Percentiles rank a stretch among this genome's conserved stretches.
These are phyloP conservation scores for Rubroboletus satanas DNA, from an alignment of 768 basidiomycete genomes.

Conservation along the genomic window DNA sequence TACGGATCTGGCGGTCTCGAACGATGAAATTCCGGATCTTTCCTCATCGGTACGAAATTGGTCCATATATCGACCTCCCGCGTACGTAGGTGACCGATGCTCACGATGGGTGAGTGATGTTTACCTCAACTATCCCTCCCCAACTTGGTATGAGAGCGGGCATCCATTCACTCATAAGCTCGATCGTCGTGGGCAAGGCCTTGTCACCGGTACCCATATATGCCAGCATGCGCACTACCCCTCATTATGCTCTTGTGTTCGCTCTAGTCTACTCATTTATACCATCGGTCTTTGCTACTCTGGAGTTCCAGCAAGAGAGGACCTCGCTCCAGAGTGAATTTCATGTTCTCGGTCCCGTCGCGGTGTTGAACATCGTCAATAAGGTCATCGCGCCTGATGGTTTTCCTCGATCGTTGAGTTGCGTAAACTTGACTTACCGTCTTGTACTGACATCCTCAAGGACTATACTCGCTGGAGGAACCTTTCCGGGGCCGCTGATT, in stretches of 20 bases:
- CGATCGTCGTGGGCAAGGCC: background rate
- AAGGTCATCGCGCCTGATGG: slow-evolving; percentile 46
- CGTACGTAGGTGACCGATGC: background rate
- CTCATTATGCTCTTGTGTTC: background rate
- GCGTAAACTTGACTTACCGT: background rate
- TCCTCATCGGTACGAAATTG: slow-evolving; percentile 1
- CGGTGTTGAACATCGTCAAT: slow-evolving; percentile 40
- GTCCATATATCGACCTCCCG: background rate
- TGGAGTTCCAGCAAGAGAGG: background rate
- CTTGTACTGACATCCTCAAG: slow-evolving; percentile 20
- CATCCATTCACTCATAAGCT: background rate
- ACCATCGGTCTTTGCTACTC: background rate
- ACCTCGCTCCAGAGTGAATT: background rate
- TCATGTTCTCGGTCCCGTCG: slow-evolving; percentile 17
- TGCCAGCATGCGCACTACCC: slow-evolving; percentile 4
- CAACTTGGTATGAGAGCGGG: background rate
- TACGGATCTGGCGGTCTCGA: background rate
- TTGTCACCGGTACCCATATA: background rate
- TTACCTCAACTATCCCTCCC: background rate
- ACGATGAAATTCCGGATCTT: background rate
- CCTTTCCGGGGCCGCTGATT: slow-evolving; percentile 44
- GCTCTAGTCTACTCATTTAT: background rate
- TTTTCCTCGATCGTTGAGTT: slow-evolving; percentile 37
- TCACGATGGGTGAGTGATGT: background rate
- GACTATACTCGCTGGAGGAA: slow-evolving; percentile 39